Percentiles rank a stretch among this genome's conserved stretches.
These are phyloP conservation scores for Helicocarpus griseus DNA, from an alignment of 2,329 filamentous ascomycete species.

Conservation along the genomic window DNA sequence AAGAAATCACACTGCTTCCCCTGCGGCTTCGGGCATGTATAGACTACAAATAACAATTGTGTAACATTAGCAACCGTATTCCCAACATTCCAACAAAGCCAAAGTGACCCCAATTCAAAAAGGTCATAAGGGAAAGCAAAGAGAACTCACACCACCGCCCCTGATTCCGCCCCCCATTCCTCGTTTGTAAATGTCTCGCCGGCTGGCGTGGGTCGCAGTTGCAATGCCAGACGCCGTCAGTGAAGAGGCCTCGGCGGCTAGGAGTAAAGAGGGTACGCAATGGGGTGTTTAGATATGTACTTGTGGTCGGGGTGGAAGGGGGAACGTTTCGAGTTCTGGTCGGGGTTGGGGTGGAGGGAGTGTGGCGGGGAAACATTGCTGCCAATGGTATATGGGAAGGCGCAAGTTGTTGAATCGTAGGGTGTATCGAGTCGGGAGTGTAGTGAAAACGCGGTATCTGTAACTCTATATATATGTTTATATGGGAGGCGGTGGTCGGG, in stretches of 20 bases:
- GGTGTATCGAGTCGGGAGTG: no score
- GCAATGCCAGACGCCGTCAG: conserved; percentile 41
- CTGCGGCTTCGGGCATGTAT: conserved; percentile 46
- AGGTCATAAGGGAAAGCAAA: neutral
- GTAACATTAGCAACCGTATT: neutral
- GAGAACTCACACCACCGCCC: conserved; percentile 41
- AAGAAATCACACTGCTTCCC: conserved; percentile 49
- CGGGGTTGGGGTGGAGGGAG: neutral
- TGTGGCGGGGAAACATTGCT: neutral
- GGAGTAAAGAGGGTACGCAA: neutral
- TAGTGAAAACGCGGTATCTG: no score
- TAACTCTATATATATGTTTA: no score
- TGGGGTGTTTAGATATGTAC: no score
- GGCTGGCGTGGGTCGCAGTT: conserved; percentile 47
- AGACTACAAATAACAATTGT: conserved; percentile 30
- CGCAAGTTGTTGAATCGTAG: no score
- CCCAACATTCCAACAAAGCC: conserved; percentile 2
- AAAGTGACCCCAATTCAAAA: neutral
- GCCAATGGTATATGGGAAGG: neutral
- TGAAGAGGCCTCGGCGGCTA: conserved; percentile 27
- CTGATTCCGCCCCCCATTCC: conserved; percentile 48
- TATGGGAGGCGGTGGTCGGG: no score
- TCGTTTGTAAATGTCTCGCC: conserved; percentile 46
- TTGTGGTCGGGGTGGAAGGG: neutral
- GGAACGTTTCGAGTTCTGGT: neutral